Evolutionary conservation across 129 eudicot species (phyloP).

Genomic region (Flaveria linearis): DNA sequence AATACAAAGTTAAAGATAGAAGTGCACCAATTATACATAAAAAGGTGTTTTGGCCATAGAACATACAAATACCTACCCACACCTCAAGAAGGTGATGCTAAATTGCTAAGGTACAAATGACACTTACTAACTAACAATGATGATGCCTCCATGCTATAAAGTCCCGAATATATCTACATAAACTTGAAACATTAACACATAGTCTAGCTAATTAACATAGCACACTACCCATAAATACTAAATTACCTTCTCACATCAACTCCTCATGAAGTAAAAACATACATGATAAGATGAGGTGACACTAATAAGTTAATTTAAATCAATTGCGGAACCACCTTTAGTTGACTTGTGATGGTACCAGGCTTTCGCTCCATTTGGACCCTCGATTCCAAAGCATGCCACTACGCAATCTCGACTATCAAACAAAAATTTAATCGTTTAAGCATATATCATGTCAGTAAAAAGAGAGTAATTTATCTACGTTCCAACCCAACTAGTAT

Average conservation of each 20-base stretch:
- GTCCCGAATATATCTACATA: not conserved
- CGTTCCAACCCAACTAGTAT: no score
- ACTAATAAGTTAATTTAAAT: not conserved
- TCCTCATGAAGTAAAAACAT: not conserved
- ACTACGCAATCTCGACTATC: no score
- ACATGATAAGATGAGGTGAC: not conserved
- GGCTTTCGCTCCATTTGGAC: not conserved
- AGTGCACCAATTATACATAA: no score
- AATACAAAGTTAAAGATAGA: no score
- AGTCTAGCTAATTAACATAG: no score
- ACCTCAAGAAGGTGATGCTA: no score
- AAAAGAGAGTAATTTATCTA: no score
- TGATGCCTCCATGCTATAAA: not conserved
- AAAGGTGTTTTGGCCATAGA: no score
- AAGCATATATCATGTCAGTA: no score
- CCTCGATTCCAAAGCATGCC: not conserved
- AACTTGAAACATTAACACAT: not conserved
- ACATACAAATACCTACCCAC: no score
- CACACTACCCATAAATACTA: not conserved
- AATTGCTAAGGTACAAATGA: no score
- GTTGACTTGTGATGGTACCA: not conserved
- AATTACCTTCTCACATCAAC: not conserved
- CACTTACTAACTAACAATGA: not conserved
- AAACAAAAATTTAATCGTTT: no score
- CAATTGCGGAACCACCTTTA: not conserved